Base-by-base conservation (phyloP, 2,329 filamentous ascomycete genomes). In the Domatiomyces globalis region DNA sequence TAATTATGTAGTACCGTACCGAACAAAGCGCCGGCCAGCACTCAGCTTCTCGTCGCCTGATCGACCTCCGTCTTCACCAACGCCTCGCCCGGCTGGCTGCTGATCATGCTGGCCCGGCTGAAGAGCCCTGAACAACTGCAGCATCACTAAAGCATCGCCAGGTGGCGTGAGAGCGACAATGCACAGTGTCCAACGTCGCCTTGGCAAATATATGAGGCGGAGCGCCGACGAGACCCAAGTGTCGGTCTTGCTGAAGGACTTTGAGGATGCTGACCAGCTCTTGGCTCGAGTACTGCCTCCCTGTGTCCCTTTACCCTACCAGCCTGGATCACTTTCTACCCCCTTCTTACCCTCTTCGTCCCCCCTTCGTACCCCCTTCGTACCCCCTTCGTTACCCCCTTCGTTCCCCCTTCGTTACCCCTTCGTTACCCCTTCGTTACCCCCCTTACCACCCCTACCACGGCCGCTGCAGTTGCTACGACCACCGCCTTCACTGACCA, bases 191-290 rank as follows among this genome's bases (percentile, higher is more conserved):
- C 81, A 88, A 63, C 75, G 85, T 57, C 80, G 83, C 62, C 83
- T 89, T 59, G 85, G 84, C 55, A 82, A 78, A 67, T 78, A 89
- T 63, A 75, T 80, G 68, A 80, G 78, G 62, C 77, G 81, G 55
- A 80, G 81, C 20, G 84, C 83, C 51, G 84, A 92, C 66, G 83
- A 87, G 64, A 82, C 82, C 58, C 83, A 87, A 63, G 81, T 90
- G 45, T 81, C 82, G 9, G 76, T 83, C 45, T 73, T 92, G 50
- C 71, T 94, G 51, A 82, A 79, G 60, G 86, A 92, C 62, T 92
- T 88, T 63, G 83, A 87, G 60, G 82, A 89, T 66, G 84, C 83
- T 22, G 84, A 92, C 65, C 78, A 78, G 58, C 77, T 89, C 63
- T 74, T 92, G 56, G 75, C 78, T 57, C 81, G 80, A 73, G 85